Conservation (phyloP, 306 rosid species). For the Pyrus bretschneideri region DNA sequence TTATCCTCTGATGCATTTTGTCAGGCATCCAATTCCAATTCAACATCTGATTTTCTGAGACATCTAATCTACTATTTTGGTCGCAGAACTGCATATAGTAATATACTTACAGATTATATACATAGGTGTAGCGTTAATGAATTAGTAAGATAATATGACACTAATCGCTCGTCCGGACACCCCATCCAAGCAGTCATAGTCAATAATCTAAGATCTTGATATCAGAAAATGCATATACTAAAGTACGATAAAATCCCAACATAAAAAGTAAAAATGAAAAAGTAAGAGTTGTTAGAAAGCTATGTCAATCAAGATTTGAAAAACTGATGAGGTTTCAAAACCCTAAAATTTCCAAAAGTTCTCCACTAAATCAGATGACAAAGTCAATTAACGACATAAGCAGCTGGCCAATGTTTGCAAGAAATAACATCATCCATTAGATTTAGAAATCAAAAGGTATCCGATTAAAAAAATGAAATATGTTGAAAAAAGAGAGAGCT, state of each 20-base stretch:
- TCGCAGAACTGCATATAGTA: neutral
- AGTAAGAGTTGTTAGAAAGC: neutral
- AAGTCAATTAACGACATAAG: neutral
- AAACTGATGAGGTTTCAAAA: neutral
- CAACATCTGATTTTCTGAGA: neutral
- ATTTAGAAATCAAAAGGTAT: neutral
- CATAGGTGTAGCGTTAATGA: too few relatives aligned
- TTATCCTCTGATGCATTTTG: constrained; percentile 6
- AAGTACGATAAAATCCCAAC: neutral
- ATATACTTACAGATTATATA: neutral
- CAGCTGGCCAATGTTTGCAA: neutral
- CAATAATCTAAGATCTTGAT: neutral
- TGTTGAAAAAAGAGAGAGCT: neutral
- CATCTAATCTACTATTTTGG: neutral
- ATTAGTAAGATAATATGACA: neutral
- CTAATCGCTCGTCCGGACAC: neutral
- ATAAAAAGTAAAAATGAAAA: neutral
- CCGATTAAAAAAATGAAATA: neutral
- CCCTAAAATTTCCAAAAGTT: neutral
- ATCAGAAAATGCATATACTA: neutral
- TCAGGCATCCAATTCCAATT: constrained; percentile 9
- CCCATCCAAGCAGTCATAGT: neutral
- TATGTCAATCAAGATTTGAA: neutral
- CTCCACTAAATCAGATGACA: neutral
- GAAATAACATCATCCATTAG: neutral